Evolutionary conservation across 768 basidiomycete species (phyloP).

Genomic region (Fistulinella prunicolor): DNA sequence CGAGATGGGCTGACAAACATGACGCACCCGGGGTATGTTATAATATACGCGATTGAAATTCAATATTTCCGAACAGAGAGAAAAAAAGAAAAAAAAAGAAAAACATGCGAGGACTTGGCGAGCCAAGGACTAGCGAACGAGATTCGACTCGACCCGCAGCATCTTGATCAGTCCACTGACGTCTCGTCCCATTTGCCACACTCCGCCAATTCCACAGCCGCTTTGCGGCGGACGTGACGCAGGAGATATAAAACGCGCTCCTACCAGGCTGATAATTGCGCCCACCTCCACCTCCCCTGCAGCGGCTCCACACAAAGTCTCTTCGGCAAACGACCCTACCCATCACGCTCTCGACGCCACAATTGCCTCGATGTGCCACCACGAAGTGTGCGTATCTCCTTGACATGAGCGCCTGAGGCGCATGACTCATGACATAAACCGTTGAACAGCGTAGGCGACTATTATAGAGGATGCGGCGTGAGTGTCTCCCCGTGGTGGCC

Average conservation of each 20-base stretch:
- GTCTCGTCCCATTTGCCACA: constrained; percentile 9
- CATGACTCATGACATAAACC: constrained; percentile 3
- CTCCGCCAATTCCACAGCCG: constrained; percentile 10
- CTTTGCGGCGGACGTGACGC: constrained; percentile 8
- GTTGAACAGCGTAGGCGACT: constrained; percentile 33
- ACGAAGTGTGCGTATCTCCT: constrained; percentile 33
- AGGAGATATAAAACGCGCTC: background rate
- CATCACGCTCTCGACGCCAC: too few species aligned
- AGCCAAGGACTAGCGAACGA: too few species aligned
- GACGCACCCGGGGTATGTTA: constrained; percentile 35
- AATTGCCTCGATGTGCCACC: constrained; percentile 40
- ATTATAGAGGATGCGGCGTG: constrained; percentile 37
- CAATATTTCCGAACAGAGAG: too few species aligned
- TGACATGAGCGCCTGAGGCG: background rate
- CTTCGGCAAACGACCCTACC: too few species aligned
- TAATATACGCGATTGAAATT: too few species aligned
- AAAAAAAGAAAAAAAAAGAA: background rate
- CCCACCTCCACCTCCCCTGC: too few species aligned
- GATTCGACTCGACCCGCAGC: too few species aligned
- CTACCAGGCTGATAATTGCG: too few species aligned
- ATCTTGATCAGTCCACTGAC: constrained; percentile 4
- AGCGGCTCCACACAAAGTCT: too few species aligned
- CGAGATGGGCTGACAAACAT: too few species aligned
- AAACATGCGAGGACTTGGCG: too few species aligned
- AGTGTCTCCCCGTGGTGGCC: constrained; percentile 5